Evolutionary conservation across 139 green algal genomes (phyloP), one percentile per base, ranked within the genome.

Genomic region (Closterium sp.): DNA sequence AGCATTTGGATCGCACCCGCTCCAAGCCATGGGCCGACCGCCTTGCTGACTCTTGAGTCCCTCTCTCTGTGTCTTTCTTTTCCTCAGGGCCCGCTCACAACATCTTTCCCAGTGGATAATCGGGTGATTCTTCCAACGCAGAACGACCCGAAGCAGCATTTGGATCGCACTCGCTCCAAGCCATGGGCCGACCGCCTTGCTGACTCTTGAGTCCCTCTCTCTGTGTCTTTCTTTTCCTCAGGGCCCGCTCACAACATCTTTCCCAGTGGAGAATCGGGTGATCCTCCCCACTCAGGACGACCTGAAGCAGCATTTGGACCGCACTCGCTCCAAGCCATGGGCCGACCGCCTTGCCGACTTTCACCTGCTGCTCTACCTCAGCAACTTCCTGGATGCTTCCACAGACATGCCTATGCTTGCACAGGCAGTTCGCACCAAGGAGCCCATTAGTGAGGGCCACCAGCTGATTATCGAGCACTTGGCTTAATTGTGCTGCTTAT

Each of bases 351-450:
- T n/a, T n/a, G n/a, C n/a, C n/a, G 98, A 99, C 95, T 98, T 99
- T 92, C 98, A 99, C 94, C 94, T 99, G 70, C 96, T 99, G 85
- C 95, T 99, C 85, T 99, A 97, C 95, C 95, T 99, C 70, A 95
- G 97, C 10, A 96, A 96, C 88, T 97, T 98, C 92, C 94, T 99
- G 27, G 97, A 98, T 86, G 62, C 95, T 19, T 50, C 93, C 31
- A 89, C 92, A 86, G 97, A 99, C 95, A 95, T 99, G 84, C 93
- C 95, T 9, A 90, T 97, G 27, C 91, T 99, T 9, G 95, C 93
- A 70, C 95, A 97, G 30, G 95, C 96, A 28, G 97, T 98, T 73
- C 92, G 91, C 22, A 93, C 93, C 4, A 93, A 97, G 38, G 70
- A 30, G 11, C 45, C 87, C 4, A 91, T 95, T 4, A 88, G 21